Percentiles rank a stretch among this genome's conserved stretches.
Conservation (phyloP, 352 stramenopile species). For the Globisporangium uncinulatum region DNA sequence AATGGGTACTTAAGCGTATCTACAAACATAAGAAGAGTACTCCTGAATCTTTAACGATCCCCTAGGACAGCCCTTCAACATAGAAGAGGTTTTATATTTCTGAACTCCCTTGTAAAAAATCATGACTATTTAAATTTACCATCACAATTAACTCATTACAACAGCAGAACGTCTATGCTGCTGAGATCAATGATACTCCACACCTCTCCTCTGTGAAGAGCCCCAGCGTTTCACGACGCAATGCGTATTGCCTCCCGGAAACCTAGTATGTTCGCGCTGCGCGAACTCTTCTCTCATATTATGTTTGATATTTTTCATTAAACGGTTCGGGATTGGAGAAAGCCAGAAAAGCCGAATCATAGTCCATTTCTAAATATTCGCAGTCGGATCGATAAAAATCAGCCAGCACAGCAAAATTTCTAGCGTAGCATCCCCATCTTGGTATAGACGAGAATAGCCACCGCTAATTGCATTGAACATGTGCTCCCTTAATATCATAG, state of each 20-base stretch:
- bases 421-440: conserved; percentile 15
- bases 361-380: conserved; percentile 14
- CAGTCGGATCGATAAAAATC: conserved; percentile 13
- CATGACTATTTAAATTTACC: background rate
- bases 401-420: conserved; percentile 11
- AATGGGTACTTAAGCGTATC: no score
- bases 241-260: conserved; percentile 7
- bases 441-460: conserved; percentile 10
- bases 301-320: conserved; percentile 12
- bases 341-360: conserved; percentile 8
- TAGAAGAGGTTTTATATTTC: no score
- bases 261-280: conserved; percentile 13
- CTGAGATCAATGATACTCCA: conserved; percentile 12
- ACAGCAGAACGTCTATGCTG: conserved; percentile 18
- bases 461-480: conserved; percentile 5
- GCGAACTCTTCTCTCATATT: conserved; percentile 13
- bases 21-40: no score
- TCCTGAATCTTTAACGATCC: no score
- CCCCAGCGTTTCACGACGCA: conserved; percentile 9
- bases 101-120: no score
- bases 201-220: conserved; percentile 20
- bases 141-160: conserved; percentile 11
- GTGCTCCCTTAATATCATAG: conserved; percentile 17
- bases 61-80: no score
- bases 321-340: conserved; percentile 12